phyloP scores from a whole-genome alignment of 106 monocot genomes.

The Dioscorea zingiberensis region DNA sequence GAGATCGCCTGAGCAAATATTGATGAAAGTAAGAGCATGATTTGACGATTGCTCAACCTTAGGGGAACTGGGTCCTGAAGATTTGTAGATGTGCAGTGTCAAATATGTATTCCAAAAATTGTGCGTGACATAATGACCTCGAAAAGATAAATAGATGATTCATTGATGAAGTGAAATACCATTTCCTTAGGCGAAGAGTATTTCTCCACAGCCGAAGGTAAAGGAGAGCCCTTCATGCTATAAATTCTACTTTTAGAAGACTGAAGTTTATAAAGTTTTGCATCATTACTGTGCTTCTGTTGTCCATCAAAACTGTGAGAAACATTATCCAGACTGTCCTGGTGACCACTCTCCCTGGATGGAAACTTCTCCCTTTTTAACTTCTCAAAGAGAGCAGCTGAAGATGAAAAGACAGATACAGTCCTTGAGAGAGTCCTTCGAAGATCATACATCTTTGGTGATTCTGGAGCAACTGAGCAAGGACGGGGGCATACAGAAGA shows the following conservation, averaged over 20 bases:
- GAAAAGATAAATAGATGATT: neutral
- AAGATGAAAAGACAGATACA: constrained; percentile 93
- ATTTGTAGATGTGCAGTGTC: constrained; percentile 5
- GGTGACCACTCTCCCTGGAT: constrained; percentile 14
- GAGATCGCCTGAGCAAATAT: constrained; percentile 83
- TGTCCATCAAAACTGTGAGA: constrained; percentile 21
- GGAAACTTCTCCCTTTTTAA: constrained; percentile 42
- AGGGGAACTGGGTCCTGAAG: constrained; percentile 60
- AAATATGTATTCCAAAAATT: neutral
- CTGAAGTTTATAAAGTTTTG: constrained; percentile 29
- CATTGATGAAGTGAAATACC: neutral
- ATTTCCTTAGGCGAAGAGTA: constrained; percentile 23
- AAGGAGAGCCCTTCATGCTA: constrained; percentile 25
- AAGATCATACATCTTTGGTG: constrained; percentile 38
- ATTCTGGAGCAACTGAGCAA: constrained; percentile 21
- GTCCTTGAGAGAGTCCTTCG: constrained; percentile 72
- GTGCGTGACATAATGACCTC: too few relatives aligned
- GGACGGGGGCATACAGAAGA: constrained; percentile 58
- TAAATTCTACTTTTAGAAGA: constrained; percentile 36
- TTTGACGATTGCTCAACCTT: constrained; percentile 67
- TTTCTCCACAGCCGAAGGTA: constrained; percentile 23
- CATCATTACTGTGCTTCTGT: constrained; percentile 19
- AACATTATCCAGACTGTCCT: constrained; percentile 20
- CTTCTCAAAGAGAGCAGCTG: constrained; percentile 90
- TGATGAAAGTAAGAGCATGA: constrained; percentile 70